Conservation (phyloP, 2,329 filamentous ascomycete species). For the Chaetomium globosum region DNA sequence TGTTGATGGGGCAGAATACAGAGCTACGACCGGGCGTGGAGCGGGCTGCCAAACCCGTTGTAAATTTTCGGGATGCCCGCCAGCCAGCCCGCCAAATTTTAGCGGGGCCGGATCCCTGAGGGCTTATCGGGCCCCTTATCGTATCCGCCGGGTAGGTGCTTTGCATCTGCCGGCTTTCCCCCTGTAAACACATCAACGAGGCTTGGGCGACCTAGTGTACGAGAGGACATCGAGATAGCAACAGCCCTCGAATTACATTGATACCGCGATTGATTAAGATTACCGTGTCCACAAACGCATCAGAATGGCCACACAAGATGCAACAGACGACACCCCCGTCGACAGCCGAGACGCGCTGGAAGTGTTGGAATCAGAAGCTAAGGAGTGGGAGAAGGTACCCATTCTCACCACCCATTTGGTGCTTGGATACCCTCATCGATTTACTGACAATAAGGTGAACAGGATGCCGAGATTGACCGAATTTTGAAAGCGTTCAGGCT, state of each 20-base stretch:
- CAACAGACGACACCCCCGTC: slow-evolving; percentile 55
- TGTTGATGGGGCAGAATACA: slow-evolving; percentile 1
- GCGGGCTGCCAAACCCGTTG: background rate
- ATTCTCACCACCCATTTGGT: slow-evolving; percentile 31
- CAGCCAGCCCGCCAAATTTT: slow-evolving; percentile 33
- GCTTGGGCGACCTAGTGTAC: background rate
- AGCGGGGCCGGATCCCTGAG: slow-evolving; percentile 35
- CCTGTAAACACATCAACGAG: background rate
- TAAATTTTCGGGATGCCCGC: slow-evolving; percentile 29
- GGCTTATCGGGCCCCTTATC: slow-evolving; percentile 28
- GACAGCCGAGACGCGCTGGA: slow-evolving; percentile 67
- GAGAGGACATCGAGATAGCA: background rate
- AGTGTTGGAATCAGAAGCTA: slow-evolving; percentile 78
- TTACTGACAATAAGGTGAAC: slow-evolving; percentile 30
- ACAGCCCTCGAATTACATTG: background rate
- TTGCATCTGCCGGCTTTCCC: background rate
- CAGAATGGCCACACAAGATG: slow-evolving; percentile 40
- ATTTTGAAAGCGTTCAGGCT: slow-evolving; percentile 87
- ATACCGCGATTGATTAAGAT: background rate
- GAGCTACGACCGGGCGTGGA: background rate
- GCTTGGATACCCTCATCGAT: background rate
- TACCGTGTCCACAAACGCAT: background rate
- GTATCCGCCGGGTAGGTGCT: slow-evolving; percentile 9
- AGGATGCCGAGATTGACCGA: slow-evolving; percentile 95
- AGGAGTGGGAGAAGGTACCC: slow-evolving; percentile 82